phyloP scores from a whole-genome alignment of 208 protist genomes.

The Phytomonas serpens region DNA sequence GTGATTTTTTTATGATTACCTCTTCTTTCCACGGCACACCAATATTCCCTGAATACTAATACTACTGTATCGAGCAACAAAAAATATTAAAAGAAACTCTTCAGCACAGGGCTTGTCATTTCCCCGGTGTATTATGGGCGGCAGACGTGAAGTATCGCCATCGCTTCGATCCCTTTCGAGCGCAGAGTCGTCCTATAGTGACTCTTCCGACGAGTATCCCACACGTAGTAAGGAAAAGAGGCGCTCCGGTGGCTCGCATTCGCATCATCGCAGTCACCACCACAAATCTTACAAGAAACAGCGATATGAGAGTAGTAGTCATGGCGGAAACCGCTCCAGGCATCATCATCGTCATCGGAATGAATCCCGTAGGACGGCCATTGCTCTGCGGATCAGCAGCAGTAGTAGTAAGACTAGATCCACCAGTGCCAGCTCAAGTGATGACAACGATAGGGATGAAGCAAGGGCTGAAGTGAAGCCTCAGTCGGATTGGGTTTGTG shows the following conservation, averaged over 20 bases:
- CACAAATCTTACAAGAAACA: background rate
- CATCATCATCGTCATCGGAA: slow-evolving; percentile 11
- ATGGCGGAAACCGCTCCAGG: background rate
- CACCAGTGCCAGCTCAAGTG: background rate
- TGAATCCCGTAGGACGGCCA: background rate
- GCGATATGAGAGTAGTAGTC: background rate
- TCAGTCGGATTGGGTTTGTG: slow-evolving; percentile 63
- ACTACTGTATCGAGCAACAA: background rate
- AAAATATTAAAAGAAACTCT: background rate
- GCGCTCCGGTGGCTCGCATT: background rate
- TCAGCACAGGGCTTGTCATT: background rate
- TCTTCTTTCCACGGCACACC: background rate
- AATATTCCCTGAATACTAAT: background rate
- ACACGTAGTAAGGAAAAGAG: background rate
- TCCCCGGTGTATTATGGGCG: background rate
- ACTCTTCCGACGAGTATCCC: background rate
- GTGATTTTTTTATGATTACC: background rate
- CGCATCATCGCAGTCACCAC: background rate
- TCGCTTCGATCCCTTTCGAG: background rate
- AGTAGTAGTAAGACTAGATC: background rate
- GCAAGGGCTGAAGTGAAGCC: slow-evolving; percentile 15
- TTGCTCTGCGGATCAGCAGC: slow-evolving; percentile 1
- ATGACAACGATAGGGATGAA: background rate
- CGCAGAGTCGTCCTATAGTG: background rate
- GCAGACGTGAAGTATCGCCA: background rate